phyloP scores from a whole-genome alignment of 495 filamentous ascomycete genomes.

The Cercophora newfieldiana region DNA sequence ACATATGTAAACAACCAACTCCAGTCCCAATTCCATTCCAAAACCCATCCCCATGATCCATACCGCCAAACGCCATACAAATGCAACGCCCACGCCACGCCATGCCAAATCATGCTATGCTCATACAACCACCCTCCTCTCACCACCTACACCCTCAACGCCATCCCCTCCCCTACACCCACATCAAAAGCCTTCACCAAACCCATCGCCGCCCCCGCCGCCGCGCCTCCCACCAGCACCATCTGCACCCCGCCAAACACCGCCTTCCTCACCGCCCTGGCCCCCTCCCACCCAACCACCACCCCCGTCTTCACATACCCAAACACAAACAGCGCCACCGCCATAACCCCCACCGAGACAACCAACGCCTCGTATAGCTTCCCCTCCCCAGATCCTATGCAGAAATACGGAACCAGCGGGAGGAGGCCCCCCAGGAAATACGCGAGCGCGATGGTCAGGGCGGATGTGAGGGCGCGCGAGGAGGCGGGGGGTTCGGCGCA shows the following conservation, averaged over 20 bases:
- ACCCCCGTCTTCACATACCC: constrained; percentile 53
- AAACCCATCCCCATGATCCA: neutral
- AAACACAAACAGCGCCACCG: constrained; percentile 51
- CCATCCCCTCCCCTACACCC: neutral
- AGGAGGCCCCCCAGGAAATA: constrained; percentile 58
- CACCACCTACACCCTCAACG: neutral
- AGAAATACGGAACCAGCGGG: constrained; percentile 59
- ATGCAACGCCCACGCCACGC: constrained; percentile 2
- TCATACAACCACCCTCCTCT: neutral
- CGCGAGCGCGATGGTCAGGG: constrained; percentile 49
- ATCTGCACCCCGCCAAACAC: constrained; percentile 44
- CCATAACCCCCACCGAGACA: constrained; percentile 51
- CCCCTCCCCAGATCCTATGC: constrained; percentile 19
- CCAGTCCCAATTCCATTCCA: no score
- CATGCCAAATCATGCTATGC: neutral
- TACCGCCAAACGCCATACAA: neutral
- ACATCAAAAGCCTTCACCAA: constrained; percentile 37
- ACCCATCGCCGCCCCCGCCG: constrained; percentile 46
- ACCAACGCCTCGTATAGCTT: constrained; percentile 42
- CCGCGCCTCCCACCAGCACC: constrained; percentile 40
- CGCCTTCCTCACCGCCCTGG: constrained; percentile 20
- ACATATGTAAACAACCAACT: no score
- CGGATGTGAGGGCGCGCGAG: constrained; percentile 45
- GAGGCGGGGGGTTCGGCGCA: constrained; percentile 43
- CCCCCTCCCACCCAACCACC: constrained; percentile 35